A percentile compares a stretch with the other conserved stretches of the same genome.
Evolutionary conservation across 2,329 filamentous ascomycete species (phyloP).

Genomic region (Penicillium sp.): DNA sequence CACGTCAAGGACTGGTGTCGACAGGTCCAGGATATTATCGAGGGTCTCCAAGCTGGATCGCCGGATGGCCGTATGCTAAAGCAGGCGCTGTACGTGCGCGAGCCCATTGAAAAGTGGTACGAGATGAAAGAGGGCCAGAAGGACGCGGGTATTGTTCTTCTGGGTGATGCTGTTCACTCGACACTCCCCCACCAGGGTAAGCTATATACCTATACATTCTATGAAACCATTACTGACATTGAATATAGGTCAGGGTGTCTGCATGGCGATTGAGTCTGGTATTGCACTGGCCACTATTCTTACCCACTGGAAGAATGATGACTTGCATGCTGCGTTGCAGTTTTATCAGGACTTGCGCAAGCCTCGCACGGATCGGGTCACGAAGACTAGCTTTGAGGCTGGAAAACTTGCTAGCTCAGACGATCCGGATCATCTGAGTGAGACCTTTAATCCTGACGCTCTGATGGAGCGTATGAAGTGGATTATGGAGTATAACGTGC

Average conservation of each 20-base stretch:
- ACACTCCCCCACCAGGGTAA: conserved; percentile 36
- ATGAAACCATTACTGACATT: background rate
- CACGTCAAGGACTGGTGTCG: conserved; percentile 36
- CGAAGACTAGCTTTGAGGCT: conserved; percentile 36
- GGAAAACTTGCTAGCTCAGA: conserved; percentile 38
- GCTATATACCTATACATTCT: background rate
- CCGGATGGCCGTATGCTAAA: conserved; percentile 35
- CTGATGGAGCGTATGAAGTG: conserved; percentile 36
- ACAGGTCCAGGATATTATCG: conserved; percentile 33
- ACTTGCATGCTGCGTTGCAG: conserved; percentile 31
- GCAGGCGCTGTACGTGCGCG: conserved; percentile 36
- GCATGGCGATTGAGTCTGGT: conserved; percentile 38
- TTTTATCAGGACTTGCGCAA: conserved; percentile 40
- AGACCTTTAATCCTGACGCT: conserved; percentile 29
- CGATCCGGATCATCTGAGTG: conserved; percentile 28
- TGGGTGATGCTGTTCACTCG: conserved; percentile 36
- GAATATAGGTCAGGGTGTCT: conserved; percentile 32
- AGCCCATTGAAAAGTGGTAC: conserved; percentile 35
- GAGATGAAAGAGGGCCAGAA: conserved; percentile 25
- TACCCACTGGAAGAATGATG: conserved; percentile 28
- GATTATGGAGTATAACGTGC: conserved; percentile 39
- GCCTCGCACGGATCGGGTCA: conserved; percentile 38
- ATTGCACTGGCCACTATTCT: conserved; percentile 34
- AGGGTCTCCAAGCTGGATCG: conserved; percentile 30
- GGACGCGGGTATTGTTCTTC: conserved; percentile 30